These are phyloP conservation scores for Nakazawaea peltata DNA, from an alignment of 805 yeast genomes.

Conservation along the genomic window DNA sequence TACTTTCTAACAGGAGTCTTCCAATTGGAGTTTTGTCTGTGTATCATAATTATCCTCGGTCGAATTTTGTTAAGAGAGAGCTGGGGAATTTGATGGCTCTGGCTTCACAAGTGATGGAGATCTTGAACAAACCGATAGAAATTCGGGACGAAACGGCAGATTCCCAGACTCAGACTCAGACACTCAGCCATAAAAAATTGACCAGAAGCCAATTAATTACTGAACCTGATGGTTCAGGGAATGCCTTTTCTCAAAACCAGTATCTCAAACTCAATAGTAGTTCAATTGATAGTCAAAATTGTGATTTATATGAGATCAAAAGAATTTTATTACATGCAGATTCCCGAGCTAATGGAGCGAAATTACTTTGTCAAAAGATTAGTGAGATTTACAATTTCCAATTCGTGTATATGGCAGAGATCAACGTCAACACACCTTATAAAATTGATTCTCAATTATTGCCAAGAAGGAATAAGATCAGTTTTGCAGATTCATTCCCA, in stretches of 20 bases:
- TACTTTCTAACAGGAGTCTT: constrained; percentile 30
- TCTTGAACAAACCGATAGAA: constrained; percentile 17
- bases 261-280: constrained; percentile 33
- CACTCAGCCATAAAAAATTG: no score
- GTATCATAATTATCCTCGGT: constrained; percentile 40
- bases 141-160: no score
- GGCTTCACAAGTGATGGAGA: constrained; percentile 33
- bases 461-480: constrained; percentile 36
- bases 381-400: constrained; percentile 26
- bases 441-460: constrained; percentile 32
- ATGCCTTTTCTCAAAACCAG: constrained; percentile 44
- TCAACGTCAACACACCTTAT: constrained; percentile 39
- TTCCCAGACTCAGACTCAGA: no score
- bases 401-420: constrained; percentile 43
- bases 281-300: constrained; percentile 17
- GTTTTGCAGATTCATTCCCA: no score
- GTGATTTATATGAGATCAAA: constrained; percentile 27
- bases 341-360: no score
- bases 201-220: constrained; percentile 31
- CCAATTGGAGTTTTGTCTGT: constrained; percentile 53
- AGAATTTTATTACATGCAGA: no score
- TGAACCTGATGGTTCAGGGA: constrained; percentile 60
- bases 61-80: constrained; percentile 25
- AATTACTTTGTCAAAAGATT: constrained; percentile 28
- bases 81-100: constrained; percentile 27